Base-by-base conservation (phyloP, 2,329 filamentous ascomycete species). In the Pseudocercospora crystallina region DNA sequence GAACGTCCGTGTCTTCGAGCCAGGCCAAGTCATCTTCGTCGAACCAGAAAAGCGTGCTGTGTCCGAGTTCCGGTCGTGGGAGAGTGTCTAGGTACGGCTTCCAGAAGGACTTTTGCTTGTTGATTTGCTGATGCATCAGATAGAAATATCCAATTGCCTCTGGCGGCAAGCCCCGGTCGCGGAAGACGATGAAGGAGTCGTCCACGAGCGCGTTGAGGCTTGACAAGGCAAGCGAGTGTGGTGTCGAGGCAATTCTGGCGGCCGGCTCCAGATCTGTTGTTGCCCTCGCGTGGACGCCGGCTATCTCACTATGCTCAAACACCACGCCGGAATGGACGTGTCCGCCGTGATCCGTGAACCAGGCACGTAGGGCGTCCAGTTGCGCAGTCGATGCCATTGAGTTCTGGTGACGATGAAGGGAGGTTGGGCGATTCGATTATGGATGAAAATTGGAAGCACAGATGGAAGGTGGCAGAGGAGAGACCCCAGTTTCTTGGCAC, bases 161-260 rank as follows among this genome's bases (percentile, higher is more conserved):
- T 8, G 57, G 67, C 59, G 37, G 52, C 40, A 45, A 57, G 41
- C 34, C 65, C 46, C 44, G 60, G 52, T 40, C 56, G 29, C 51
- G 61, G 49, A 68, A 67, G 8, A 65, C 61, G 0, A 65, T 57
- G 26, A 63, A 68, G 7, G 43, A 49, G 39, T 69, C 65, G 49
- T 70, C 68, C 9, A 70, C 67, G 31, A 69, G 56, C 2, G 67
- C 67, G 49, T 71, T 71, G 26, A 71, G 56, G 44, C 67, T 66
- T 2, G 67, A 71, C 11, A 71, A 53, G 10, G 67, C 61, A 20
- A 70, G 53, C 8, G 60, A 57, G 39, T 69, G 66, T 13, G 68
- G 67, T 5, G 66, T 62, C 12, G 56, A 61, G 29, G 60, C 59
- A 8, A 69, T 47, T 1, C 40, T 49, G 1, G 61, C 52, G 7